A percentile compares a stretch with the other conserved stretches of the same genome.
phyloP scores from a whole-genome alignment of 1,284 basidiomycete genomes.

The Cerrena zonata region DNA sequence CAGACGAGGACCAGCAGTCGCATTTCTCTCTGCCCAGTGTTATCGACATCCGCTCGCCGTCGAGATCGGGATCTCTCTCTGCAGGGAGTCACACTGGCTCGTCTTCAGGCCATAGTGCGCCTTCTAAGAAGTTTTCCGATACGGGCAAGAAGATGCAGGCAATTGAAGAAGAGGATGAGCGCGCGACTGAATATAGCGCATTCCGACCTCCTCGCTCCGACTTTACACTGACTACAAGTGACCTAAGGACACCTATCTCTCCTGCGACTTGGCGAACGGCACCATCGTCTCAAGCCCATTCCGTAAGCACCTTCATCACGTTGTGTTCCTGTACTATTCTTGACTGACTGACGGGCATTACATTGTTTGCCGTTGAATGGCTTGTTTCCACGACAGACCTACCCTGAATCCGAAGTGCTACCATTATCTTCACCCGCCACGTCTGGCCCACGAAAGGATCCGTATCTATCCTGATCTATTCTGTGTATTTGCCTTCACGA shows the following conservation, averaged over 20 bases:
- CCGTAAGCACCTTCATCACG: not conserved
- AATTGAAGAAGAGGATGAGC: not conserved
- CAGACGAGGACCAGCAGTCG: not conserved
- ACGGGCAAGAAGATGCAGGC: not conserved
- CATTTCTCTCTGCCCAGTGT: constrained; percentile 11
- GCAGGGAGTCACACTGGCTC: not conserved
- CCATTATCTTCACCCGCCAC: not conserved
- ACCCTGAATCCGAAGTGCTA: not conserved
- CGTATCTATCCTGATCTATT: not conserved
- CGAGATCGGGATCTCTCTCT: not conserved
- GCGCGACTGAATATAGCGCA: not conserved
- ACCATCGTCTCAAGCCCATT: not conserved
- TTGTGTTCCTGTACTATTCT: too few relatives aligned
- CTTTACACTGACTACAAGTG: constrained; percentile 12
- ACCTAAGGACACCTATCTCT: constrained; percentile 9
- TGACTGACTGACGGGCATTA: too few relatives aligned
- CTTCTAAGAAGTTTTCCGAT: not conserved
- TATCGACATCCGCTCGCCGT: constrained; percentile 10
- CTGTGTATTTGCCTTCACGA: not conserved
- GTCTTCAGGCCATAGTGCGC: not conserved
- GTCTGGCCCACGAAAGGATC: not conserved
- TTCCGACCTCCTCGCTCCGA: constrained; percentile 8
- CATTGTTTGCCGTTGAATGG: not conserved
- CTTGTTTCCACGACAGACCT: not conserved
- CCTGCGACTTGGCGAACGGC: not conserved